A percentile compares a stretch with the other conserved stretches of the same genome.
Conservation (phyloP, 495 filamentous ascomycete species). For the Xylaria sp. region DNA sequence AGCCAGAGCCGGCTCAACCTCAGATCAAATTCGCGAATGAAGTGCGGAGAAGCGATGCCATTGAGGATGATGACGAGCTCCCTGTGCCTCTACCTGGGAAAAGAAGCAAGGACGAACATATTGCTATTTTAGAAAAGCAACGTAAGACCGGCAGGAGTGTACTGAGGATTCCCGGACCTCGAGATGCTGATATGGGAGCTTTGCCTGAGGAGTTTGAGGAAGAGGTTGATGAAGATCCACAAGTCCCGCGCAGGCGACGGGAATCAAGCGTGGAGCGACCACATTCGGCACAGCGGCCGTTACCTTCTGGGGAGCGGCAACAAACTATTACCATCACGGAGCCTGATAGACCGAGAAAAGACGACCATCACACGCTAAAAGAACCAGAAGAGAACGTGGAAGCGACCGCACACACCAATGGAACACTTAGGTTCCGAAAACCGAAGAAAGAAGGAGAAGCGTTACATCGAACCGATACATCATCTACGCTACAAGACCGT, state of each 20-base stretch:
- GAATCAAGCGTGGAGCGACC: slow-evolving; percentile 37
- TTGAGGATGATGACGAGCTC: slow-evolving; percentile 45
- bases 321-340: slow-evolving; percentile 71
- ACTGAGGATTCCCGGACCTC: slow-evolving; percentile 83
- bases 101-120: slow-evolving; percentile 75
- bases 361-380: slow-evolving; percentile 40
- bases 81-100: slow-evolving; percentile 55
- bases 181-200: slow-evolving; percentile 82
- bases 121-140: slow-evolving; percentile 85
- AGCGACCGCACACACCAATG: slow-evolving; percentile 42
- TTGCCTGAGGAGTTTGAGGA: slow-evolving; percentile 61
- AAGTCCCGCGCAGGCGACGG: slow-evolving; percentile 25
- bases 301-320: slow-evolving; percentile 48
- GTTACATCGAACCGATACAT: slow-evolving; percentile 36
- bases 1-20: slow-evolving; percentile 30
- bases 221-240: slow-evolving; percentile 36
- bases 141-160: slow-evolving; percentile 75
- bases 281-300: slow-evolving; percentile 29
- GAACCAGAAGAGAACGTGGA: slow-evolving; percentile 45
- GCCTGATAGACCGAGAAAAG: slow-evolving; percentile 50
- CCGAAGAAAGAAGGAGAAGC: slow-evolving; percentile 42
- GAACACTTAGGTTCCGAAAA: slow-evolving; percentile 45
- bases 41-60: slow-evolving; percentile 56
- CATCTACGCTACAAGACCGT: slow-evolving; percentile 13
- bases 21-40: slow-evolving; percentile 70